Evolutionary conservation across 352 stramenopile genomes (phyloP).

Genomic region (Pythium rishiriense): DNA sequence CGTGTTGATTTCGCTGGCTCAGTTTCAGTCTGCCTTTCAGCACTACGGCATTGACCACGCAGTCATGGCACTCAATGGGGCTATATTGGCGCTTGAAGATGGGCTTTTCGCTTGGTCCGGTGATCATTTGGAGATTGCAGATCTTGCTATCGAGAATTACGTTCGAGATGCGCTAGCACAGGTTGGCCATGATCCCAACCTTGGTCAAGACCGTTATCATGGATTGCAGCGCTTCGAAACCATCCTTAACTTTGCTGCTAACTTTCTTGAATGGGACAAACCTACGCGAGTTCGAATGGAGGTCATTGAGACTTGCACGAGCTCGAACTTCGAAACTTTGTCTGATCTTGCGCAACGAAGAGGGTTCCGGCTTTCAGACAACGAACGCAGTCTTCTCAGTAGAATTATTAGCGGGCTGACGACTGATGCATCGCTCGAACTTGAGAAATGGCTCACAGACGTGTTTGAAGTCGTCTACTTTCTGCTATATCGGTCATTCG

Average conservation of each 20-base stretch:
- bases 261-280: constrained; percentile 20
- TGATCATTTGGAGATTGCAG: constrained; percentile 4
- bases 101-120: constrained; percentile 12
- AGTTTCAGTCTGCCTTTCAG: constrained; percentile 10
- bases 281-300: constrained; percentile 8
- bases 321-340: constrained; percentile 17
- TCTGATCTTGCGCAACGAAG: neutral
- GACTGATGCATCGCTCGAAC: neutral
- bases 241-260: constrained; percentile 11
- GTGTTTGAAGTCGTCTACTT: constrained; percentile 18
- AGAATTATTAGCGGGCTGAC: constrained; percentile 4
- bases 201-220: neutral
- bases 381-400: constrained; percentile 20
- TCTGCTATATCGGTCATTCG: constrained; percentile 3
- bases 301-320: constrained; percentile 6
- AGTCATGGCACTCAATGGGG: constrained; percentile 16
- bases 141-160: neutral
- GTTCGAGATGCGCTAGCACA: neutral
- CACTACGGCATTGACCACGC: constrained; percentile 22
- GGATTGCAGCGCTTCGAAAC: constrained; percentile 15
- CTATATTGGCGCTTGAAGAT: constrained; percentile 12
- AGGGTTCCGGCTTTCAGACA: constrained; percentile 15
- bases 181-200: neutral
- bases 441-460: constrained; percentile 18
- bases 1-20: constrained; percentile 6